A percentile compares a stretch with the other conserved stretches of the same genome.
Conservation (phyloP, 2,329 filamentous ascomycete genomes). For the Myriosclerotinia scirpicola region DNA sequence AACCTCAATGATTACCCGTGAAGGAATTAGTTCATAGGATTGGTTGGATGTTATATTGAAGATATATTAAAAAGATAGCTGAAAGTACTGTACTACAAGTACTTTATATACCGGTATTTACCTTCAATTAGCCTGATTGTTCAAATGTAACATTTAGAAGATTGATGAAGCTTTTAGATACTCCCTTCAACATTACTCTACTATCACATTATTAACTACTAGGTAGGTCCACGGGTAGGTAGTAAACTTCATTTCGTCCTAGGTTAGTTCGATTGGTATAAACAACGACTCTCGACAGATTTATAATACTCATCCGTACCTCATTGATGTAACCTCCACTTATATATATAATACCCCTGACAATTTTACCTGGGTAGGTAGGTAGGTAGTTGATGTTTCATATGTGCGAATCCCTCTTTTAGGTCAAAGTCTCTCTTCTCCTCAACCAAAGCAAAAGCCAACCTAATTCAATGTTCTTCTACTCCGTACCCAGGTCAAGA, state of each 20-base stretch:
- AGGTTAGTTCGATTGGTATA: background rate
- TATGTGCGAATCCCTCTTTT: conserved; percentile 5
- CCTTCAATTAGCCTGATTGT: background rate
- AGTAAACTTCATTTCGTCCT: background rate
- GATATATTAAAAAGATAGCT: background rate
- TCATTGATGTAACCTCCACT: conserved; percentile 4
- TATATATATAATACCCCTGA: conserved; percentile 6
- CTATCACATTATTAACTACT: background rate
- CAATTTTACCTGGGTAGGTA: background rate
- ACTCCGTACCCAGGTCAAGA: background rate
- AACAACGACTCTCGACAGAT: background rate
- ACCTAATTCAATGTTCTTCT: background rate
- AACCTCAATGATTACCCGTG: too few species aligned
- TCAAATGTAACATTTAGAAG: background rate
- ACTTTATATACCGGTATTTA: background rate
- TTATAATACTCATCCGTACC: background rate
- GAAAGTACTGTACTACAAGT: background rate
- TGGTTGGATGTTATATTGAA: background rate
- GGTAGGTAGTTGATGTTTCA: conserved; percentile 11
- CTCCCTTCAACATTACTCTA: background rate
- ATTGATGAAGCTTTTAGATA: background rate
- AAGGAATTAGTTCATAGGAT: background rate
- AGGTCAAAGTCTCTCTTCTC: background rate
- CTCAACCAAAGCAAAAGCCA: background rate
- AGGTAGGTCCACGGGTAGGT: too few species aligned